Conservation (phyloP, 176 grass and related monocot genomes). For the Zoysia japonica region DNA sequence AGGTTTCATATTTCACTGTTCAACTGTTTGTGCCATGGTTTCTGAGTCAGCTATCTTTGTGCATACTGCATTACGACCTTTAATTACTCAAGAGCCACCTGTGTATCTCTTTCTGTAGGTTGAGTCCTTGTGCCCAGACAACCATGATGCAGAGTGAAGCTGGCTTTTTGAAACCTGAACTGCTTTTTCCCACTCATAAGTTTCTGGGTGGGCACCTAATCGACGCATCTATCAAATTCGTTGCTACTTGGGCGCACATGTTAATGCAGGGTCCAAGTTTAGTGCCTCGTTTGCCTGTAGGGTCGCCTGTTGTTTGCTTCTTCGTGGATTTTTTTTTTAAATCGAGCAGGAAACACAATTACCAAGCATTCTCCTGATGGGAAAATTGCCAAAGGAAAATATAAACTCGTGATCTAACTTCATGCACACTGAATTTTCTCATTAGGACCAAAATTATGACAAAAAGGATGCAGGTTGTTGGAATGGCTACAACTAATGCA, state of each 20-base stretch:
- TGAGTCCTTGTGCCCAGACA: background rate
- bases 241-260: background rate
- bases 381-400: background rate
- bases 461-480: background rate
- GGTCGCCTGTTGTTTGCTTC: background rate
- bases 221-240: background rate
- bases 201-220: background rate
- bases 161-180: background rate
- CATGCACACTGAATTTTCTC: no score
- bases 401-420: background rate
- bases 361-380: background rate
- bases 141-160: background rate
- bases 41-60: no score
- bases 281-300: background rate
- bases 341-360: background rate
- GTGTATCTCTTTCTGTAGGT: background rate
- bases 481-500: background rate
- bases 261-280: background rate
- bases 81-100: background rate
- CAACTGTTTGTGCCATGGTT: no score
- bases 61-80: no score
- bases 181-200: conserved; percentile 21
- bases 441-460: no score
- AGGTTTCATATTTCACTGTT: no score
- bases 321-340: background rate